Evolutionary conservation across 805 yeast species (phyloP).

Genomic region (Sungouiozyma intestinalis): DNA sequence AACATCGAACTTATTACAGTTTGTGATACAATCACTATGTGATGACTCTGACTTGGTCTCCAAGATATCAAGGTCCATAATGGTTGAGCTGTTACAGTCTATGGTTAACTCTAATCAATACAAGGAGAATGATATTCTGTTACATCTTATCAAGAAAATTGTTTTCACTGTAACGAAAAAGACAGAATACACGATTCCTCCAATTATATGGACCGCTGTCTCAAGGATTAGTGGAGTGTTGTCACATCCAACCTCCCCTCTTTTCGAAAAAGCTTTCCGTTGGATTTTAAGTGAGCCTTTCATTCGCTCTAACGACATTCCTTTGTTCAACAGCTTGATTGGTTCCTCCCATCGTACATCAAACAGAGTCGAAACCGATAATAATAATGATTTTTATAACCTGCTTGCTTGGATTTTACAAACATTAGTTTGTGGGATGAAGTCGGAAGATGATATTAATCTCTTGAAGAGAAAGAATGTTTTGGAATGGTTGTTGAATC

Average conservation of each 20-base stretch:
- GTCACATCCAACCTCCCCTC: constrained; percentile 57
- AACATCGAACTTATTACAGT: constrained; percentile 43
- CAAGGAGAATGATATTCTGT: constrained; percentile 48
- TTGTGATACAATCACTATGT: constrained; percentile 37
- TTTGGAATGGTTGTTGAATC: constrained; percentile 56
- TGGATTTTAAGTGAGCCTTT: constrained; percentile 45
- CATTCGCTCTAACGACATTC: constrained; percentile 34
- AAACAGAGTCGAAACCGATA: not conserved
- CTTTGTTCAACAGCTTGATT: constrained; percentile 30
- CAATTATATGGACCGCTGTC: constrained; percentile 44
- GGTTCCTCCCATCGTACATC: constrained; percentile 14
- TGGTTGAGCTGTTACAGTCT: constrained; percentile 36
- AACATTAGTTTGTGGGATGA: constrained; percentile 38
- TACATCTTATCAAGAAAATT: constrained; percentile 39
- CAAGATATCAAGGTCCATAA: constrained; percentile 34
- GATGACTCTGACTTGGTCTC: constrained; percentile 18
- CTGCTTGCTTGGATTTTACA: constrained; percentile 60
- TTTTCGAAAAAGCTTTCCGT: constrained; percentile 61
- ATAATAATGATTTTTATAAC: constrained; percentile 38
- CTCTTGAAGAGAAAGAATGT: constrained; percentile 43
- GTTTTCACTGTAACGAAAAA: constrained; percentile 25
- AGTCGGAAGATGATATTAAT: constrained; percentile 40
- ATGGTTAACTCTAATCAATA: constrained; percentile 35
- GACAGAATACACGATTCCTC: constrained; percentile 26
- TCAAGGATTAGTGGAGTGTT: constrained; percentile 49